phyloP scores from a whole-genome alignment of 441 rosid species.

The Pelargonium australe region DNA sequence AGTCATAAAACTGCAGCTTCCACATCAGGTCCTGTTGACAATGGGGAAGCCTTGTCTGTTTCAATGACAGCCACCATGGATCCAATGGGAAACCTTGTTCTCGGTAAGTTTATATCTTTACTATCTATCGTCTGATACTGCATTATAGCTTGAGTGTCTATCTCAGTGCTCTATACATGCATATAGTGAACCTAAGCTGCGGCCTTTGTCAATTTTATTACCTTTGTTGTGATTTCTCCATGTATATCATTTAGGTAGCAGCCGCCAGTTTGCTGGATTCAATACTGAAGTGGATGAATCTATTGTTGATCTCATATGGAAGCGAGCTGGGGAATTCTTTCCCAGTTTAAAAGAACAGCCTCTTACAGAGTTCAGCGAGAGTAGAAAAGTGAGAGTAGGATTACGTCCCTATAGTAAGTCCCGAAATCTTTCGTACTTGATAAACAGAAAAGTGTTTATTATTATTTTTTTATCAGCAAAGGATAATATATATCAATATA shows the following conservation, averaged over 20 bases:
- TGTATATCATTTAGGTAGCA: slow-evolving; percentile 47
- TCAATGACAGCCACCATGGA: slow-evolving; percentile 88
- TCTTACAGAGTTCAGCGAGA: slow-evolving; percentile 36
- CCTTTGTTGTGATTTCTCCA: neutral
- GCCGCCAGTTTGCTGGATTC: slow-evolving; percentile 80
- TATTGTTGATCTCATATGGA: slow-evolving; percentile 57
- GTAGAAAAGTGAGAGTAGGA: slow-evolving; percentile 78
- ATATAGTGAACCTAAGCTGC: neutral
- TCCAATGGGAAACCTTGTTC: slow-evolving; percentile 57
- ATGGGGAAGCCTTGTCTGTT: slow-evolving; percentile 46
- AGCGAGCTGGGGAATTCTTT: slow-evolving; percentile 64
- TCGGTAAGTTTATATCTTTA: slow-evolving; percentile 39
- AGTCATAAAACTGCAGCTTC: slow-evolving; percentile 38
- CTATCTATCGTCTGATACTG: neutral
- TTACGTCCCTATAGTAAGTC: slow-evolving; percentile 89
- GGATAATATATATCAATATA: no score
- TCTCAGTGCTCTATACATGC: neutral
- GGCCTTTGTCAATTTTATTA: neutral
- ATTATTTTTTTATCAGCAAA: no score
- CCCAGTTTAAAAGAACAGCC: slow-evolving; percentile 53
- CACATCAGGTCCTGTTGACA: slow-evolving; percentile 33
- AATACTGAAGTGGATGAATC: slow-evolving; percentile 55
- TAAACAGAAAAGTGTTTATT: neutral
- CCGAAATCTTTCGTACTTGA: slow-evolving; percentile 7
- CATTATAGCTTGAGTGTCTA: slow-evolving; percentile 5